phyloP scores from a whole-genome alignment of 257 asterid genomes.

The Fraxinus anomala region DNA sequence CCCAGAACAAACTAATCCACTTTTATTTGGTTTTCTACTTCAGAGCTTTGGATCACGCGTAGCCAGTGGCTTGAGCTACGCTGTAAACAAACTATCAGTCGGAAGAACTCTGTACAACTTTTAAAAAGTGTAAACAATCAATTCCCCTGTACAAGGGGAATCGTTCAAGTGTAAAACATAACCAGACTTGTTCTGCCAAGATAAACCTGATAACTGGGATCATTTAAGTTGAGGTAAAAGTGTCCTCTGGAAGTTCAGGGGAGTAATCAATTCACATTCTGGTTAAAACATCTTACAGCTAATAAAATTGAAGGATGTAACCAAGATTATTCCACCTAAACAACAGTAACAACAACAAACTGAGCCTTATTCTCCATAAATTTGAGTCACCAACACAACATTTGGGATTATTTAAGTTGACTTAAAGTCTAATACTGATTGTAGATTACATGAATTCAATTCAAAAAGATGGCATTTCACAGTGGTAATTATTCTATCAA shows the following conservation, averaged over 20 bases:
- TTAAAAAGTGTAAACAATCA: neutral
- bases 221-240: constrained; percentile 12
- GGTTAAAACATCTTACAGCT: neutral
- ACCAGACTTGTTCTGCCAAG: neutral
- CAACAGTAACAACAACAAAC: neutral
- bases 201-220: constrained; percentile 9
- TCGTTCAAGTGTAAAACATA: neutral
- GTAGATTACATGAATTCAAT: constrained; percentile 6
- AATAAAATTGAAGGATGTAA: neutral
- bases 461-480: constrained; percentile 13
- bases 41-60: neutral
- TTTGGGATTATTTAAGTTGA: constrained; percentile 14
- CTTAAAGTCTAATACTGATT: constrained; percentile 4
- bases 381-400: no score
- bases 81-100: constrained; percentile 12
- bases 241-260: neutral
- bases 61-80: neutral
- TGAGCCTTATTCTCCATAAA: neutral
- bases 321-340: neutral
- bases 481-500: constrained; percentile 3
- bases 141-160: no score
- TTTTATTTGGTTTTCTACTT: no score
- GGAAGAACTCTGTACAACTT: constrained; percentile 4
- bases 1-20: neutral
- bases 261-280: constrained; percentile 4